Evolutionary conservation across 768 basidiomycete genomes (phyloP), one percentile per base, ranked within the genome.

Genomic region (Cubamyces lactineus): DNA sequence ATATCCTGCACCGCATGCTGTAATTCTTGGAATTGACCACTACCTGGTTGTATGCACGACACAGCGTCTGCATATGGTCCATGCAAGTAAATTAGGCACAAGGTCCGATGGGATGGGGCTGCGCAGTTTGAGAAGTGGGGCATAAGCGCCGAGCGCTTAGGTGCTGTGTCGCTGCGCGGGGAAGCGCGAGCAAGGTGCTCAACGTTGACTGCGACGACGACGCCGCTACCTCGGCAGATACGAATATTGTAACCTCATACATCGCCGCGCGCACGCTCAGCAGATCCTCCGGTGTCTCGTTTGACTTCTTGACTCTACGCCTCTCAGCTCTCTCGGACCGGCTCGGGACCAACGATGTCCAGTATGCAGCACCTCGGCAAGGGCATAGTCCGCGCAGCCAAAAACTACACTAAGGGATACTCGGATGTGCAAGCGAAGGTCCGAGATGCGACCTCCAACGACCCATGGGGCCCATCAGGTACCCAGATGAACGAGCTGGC

Each of bases 401-500:
- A 96, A 78, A 96, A 96, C 73, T 96, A 96, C 74, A 97, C 95
- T 57, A 94, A 93, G 69, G 91, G 92, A 41, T 99, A 98, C 77
- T 96, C 95, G 45, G 96, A 98, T 63, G 88, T 89, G 0, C 94
- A 98, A 77, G 87, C 92, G 45, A 98, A 98, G 76, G 93, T 98
- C 63, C 86, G 96, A 63, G 95, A 96, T 79, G 93, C 95, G 41
- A 98, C 95, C 17, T 94, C 92, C 23, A 98, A 98, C 78, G 96
- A 98, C 73, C 93, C 96, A 11, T 97, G 95, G 94, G 96, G 96
- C 0, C 96, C 96, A 5, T 92, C 91, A 8, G 96, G 96, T 5
- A 93, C 94, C 0, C 96, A 96, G 81, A 98, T 99, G 97, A 97
- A 97, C 79, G 96, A 98, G 78, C 86, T 99, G 67, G 96, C 96